phyloP scores from a whole-genome alignment of 441 rosid species.

The Populus trichocarpa region DNA sequence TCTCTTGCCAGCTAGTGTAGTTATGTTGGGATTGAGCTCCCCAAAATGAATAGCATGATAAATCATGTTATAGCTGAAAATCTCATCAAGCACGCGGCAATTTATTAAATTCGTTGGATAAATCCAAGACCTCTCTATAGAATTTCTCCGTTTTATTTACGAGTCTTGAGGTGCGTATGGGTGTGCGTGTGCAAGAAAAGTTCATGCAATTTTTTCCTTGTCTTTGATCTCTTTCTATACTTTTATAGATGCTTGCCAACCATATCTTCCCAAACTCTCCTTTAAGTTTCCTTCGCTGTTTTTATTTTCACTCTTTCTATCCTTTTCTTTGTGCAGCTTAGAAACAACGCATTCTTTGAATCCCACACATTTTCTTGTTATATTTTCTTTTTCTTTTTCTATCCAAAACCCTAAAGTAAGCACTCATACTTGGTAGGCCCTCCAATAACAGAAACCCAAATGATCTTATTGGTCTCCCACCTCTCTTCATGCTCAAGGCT shows the following conservation, averaged over 20 bases:
- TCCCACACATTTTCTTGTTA: conserved; percentile 45
- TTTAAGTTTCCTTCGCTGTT: conserved; percentile 31
- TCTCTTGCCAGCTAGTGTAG: neutral
- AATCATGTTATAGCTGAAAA: no score
- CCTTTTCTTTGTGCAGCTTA: conserved; percentile 56
- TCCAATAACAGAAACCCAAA: conserved; percentile 18
- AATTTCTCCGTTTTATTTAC: no score
- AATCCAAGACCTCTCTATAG: neutral
- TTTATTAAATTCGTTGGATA: no score
- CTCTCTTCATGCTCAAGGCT: conserved; percentile 30
- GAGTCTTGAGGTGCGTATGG: conserved; percentile 15
- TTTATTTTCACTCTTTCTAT: conserved; percentile 14
- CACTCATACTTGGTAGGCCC: conserved; percentile 47
- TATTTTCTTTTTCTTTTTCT: neutral
- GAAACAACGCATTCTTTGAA: conserved; percentile 65
- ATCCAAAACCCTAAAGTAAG: conserved; percentile 33
- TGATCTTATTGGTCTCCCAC: conserved; percentile 14
- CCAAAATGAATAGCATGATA: neutral
- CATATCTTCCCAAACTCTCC: conserved; percentile 51
- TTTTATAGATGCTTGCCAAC: conserved; percentile 46
- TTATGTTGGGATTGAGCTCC: neutral
- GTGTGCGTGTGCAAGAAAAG: conserved; percentile 32
- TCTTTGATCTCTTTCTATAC: conserved; percentile 7
- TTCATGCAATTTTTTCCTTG: conserved; percentile 28
- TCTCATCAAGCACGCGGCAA: no score